phyloP scores from a whole-genome alignment of 805 yeast genomes.

The Starmerella kuoi region DNA sequence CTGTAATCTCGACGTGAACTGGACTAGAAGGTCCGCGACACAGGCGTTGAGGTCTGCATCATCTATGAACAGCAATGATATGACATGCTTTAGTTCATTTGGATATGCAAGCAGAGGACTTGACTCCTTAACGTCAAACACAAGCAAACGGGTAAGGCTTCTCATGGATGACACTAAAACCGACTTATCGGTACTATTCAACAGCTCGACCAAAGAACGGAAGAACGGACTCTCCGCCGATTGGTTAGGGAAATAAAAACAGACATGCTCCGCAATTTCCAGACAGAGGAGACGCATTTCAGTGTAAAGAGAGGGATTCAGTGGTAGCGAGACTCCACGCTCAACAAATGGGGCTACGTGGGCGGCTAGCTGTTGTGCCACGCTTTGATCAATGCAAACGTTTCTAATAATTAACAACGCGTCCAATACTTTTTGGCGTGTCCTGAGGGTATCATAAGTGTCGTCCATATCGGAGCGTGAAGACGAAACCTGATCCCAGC shows the following conservation, averaged over 20 bases:
- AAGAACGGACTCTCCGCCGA: conserved; percentile 59
- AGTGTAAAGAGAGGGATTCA: conserved; percentile 16
- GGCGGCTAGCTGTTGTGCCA: conserved; percentile 52
- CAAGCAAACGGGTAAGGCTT: conserved; percentile 67
- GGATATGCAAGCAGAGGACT: conserved; percentile 6
- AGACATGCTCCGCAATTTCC: conserved; percentile 73
- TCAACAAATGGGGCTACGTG: conserved; percentile 31
- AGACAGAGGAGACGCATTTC: conserved; percentile 37
- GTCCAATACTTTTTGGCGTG: conserved; percentile 32
- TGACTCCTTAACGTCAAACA: conserved; percentile 33
- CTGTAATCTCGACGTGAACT: conserved; percentile 52
- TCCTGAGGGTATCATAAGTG: conserved; percentile 9
- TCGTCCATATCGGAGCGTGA: conserved; percentile 14
- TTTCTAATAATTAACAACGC: conserved; percentile 65
- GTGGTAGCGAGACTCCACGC: conserved; percentile 27
- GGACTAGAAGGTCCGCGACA: conserved; percentile 70
- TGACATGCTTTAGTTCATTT: conserved; percentile 1
- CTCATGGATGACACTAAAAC: conserved; percentile 57
- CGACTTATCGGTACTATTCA: conserved; percentile 52
- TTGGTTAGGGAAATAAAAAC: conserved; percentile 71
- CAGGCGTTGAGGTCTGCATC: conserved; percentile 64
- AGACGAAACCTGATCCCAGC: conserved; percentile 14
- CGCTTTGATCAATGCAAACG: conserved; percentile 66
- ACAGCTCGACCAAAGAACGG: conserved; percentile 37
- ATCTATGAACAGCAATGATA: conserved; percentile 37